These are phyloP conservation scores for Rosa hybrid DNA, from an alignment of 331 rosid species.

Conservation along the genomic window DNA sequence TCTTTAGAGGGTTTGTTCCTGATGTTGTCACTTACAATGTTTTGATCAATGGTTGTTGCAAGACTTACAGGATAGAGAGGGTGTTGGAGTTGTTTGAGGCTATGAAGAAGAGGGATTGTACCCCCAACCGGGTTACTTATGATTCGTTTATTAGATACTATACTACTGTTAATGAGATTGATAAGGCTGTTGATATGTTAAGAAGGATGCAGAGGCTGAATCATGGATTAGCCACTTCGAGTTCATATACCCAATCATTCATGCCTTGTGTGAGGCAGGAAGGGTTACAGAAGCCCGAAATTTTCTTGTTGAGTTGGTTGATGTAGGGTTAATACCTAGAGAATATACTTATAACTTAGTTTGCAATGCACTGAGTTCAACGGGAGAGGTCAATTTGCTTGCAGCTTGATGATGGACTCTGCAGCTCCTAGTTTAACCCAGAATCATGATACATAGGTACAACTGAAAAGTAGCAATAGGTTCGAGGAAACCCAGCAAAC, in stretches of 20 bases:
- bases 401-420: slow-evolving; percentile 26
- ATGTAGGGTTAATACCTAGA: slow-evolving; percentile 69
- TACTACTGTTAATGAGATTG: slow-evolving; percentile 79
- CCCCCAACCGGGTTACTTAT: slow-evolving; percentile 71
- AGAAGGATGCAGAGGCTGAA: slow-evolving; percentile 62
- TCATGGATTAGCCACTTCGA: slow-evolving; percentile 55
- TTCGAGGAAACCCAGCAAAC: background rate
- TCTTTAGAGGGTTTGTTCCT: slow-evolving; percentile 73
- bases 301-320: slow-evolving; percentile 71
- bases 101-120: slow-evolving; percentile 65
- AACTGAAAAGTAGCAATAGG: background rate
- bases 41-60: slow-evolving; percentile 87
- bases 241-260: slow-evolving; percentile 85
- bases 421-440: background rate
- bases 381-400: slow-evolving; percentile 40
- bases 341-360: slow-evolving; percentile 76
- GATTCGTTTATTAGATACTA: slow-evolving; percentile 76
- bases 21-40: slow-evolving; percentile 87
- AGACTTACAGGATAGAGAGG: slow-evolving; percentile 61
- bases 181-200: slow-evolving; percentile 68
- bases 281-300: slow-evolving; percentile 60
- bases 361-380: slow-evolving; percentile 40
- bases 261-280: slow-evolving; percentile 71
- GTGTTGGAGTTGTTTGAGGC: slow-evolving; percentile 83
- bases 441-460: background rate